Evolutionary conservation across 768 basidiomycete genomes (phyloP), one percentile per base, ranked within the genome.

Genomic region (Termitomyces sp.): DNA sequence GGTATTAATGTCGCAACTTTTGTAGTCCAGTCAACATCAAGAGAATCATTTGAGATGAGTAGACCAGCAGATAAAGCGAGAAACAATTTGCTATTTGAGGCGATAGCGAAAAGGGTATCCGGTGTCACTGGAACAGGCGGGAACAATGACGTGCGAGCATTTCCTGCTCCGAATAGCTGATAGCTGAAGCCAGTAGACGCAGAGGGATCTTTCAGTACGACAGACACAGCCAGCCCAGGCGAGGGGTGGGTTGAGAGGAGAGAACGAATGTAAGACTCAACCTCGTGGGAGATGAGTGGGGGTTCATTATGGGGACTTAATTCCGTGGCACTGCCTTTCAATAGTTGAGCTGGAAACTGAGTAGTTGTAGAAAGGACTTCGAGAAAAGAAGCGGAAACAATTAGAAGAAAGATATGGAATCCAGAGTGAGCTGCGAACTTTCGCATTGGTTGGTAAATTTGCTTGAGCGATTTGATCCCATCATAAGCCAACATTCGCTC

Each of bases 31-130:
- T 68, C 65, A 2, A 78, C 62, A 4, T 68, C 65, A 4, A 78
- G 60, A 5, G 74, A 73, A 36, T 68, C 61, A 57, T 79, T 77
- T 2, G 66, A 65, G 22, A 77, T 69, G 16, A 79, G 66, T 0
- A 79, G 66, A 0, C 78, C 77, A 0, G 73, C 69, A 0, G 75
- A 72, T 22, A 73, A 56, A 2, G 77, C 65, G 3, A 75, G 65
- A 54, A 78, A 77, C 1, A 77, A 66, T 61, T 78, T 77, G 69
- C 71, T 73, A 63, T 77, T 76, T 0, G 76, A 77, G 20, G 77
- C 77, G 55, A 79, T 77, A 5, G 74, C 75, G 54, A 77, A 78
- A 5, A 79, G 54, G 1, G 78, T 75, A 57, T 78, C 76, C 0
- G 76, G 75, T 1, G 74, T 76, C 2, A 78, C 67, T 7, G 73